Evolutionary conservation across 1,284 basidiomycete species (phyloP).

Genomic region (Tausonia pullulans): DNA sequence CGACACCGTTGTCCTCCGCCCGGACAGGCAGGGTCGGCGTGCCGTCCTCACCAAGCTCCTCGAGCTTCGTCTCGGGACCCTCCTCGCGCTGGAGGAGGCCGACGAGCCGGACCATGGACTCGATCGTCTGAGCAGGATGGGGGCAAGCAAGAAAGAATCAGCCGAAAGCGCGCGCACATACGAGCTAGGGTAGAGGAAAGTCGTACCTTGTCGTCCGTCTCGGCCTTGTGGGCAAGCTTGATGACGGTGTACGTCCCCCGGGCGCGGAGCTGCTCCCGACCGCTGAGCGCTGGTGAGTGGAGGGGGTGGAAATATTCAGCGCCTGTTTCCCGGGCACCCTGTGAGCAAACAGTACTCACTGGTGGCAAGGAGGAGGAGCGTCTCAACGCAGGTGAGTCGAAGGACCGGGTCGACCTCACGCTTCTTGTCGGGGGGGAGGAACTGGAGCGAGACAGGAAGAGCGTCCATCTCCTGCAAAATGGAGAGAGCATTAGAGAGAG

Average conservation of each 20-base stretch:
- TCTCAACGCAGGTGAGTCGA: constrained; percentile 77
- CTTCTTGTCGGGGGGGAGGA: constrained; percentile 71
- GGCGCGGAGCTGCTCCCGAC: constrained; percentile 64
- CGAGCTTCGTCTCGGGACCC: constrained; percentile 43
- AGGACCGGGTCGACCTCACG: constrained; percentile 71
- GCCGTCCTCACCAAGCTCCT: constrained; percentile 30
- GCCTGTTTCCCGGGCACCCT: neutral
- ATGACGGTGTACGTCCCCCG: constrained; percentile 84
- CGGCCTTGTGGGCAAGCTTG: constrained; percentile 64
- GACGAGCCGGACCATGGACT: constrained; percentile 60
- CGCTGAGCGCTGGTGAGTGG: constrained; percentile 49
- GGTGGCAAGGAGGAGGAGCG: constrained; percentile 76
- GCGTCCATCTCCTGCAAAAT: constrained; percentile 68
- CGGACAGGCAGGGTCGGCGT: neutral
- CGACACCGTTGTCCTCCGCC: neutral
- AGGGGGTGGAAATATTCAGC: neutral
- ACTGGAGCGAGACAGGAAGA: constrained; percentile 72
- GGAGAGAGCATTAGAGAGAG: constrained; percentile 27
- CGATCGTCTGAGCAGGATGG: constrained; percentile 41
- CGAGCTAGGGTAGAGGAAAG: neutral
- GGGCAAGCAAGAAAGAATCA: neutral
- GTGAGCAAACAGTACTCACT: constrained; percentile 34
- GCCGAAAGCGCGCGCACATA: neutral
- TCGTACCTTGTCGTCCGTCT: constrained; percentile 61
- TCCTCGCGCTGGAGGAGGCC: constrained; percentile 62